Conservation (phyloP, 345 rosid species). For the Melaleuca alternifolia region DNA sequence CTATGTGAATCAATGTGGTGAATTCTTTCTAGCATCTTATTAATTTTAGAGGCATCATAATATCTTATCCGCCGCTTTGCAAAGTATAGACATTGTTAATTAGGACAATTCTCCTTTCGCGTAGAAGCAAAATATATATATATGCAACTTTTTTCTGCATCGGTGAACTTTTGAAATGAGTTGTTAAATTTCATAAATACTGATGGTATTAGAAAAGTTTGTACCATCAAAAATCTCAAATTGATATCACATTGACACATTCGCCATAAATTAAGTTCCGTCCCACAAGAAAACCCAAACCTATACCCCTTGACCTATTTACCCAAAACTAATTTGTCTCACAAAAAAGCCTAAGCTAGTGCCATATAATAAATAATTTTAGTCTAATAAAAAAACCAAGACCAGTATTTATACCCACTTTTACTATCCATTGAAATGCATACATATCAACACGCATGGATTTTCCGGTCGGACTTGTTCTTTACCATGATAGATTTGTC, state of each 20-base stretch:
- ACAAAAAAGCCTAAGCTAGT: accelerated
- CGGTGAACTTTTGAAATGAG: neutral
- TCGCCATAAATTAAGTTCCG: neutral
- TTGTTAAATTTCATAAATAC: neutral
- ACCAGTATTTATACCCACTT: neutral
- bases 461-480: accelerated
- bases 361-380: neutral
- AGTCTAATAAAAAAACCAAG: neutral
- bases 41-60: neutral
- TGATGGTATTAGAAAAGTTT: neutral
- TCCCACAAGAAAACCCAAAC: neutral
- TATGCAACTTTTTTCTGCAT: neutral
- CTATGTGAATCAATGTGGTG: neutral
- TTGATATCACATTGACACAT: neutral
- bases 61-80: neutral
- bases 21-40: neutral
- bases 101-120: neutral
- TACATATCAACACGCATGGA: neutral
- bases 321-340: accelerated
- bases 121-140: too few species aligned
- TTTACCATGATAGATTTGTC: neutral
- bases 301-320: accelerated
- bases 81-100: neutral
- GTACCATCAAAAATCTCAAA: neutral
- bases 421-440: neutral